Base-by-base conservation (phyloP, 176 grass and related monocot species). In the Aegilops bicornis region DNA sequence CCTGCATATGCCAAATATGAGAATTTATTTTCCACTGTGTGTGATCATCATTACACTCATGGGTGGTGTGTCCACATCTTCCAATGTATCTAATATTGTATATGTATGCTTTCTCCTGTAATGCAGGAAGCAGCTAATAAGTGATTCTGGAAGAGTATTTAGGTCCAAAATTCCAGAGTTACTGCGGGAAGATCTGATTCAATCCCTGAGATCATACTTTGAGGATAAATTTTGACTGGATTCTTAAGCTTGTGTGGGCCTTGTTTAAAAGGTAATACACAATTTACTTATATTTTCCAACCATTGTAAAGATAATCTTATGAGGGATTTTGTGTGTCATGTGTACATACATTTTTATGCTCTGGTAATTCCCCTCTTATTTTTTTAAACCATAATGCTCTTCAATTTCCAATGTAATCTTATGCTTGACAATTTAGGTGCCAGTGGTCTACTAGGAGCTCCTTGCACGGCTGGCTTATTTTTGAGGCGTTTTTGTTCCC, bases 71-170 rank as follows among this genome's bases (percentile, higher is more conserved):
- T 56, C 52, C 79, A 16, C 14, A 32, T n/a, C 30, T 16, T 78
- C 10, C 10, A 25, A 17, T 77, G 36, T 12, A 0, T 81, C 73
- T 89, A 20, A 92, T 35, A 80, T 48, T 86, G 23, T 81, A 47
- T 74, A 25, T 78, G 37, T 74, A 25, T 40, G 73, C 27, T 64
- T 69, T 82, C 63, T 48, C 29, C 9, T 89, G 78, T 74, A 84
- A 79, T 93, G 90, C 97, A 99, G 94, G 86, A 86, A 87, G 37
- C 82, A 89, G 60, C 73, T 99, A 82, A 87, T 79, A 78, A 89
- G 17, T 60, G 91, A 90, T 86, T 88, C 94, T 31, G 92, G 64
- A 72, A 95, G 33, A 72, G 83, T n/a, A 27, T 94, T 97, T 85
- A 91, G 80, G 75, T 45, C 73, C 32, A 90, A 90, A 80, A 45